A percentile compares a stretch with the other conserved stretches of the same genome.
These are phyloP conservation scores for Rhynchospora pubera DNA, from an alignment of 176 grass and related monocot genomes.

Conservation along the genomic window DNA sequence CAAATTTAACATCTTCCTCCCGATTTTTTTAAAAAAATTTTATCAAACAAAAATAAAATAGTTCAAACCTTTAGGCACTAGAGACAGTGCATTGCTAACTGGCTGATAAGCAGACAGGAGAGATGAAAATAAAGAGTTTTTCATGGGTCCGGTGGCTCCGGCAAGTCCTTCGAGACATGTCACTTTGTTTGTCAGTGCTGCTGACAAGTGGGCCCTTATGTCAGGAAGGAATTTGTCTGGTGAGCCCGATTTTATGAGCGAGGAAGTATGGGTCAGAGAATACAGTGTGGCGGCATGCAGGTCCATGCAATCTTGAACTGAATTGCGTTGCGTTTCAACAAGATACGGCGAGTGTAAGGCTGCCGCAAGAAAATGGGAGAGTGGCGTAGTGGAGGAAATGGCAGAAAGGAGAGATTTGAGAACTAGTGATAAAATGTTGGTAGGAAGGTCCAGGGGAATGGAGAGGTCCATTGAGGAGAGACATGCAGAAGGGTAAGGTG, in stretches of 20 bases:
- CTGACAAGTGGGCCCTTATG: constrained; percentile 45
- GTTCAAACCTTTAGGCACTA: constrained; percentile 32
- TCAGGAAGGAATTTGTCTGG: constrained; percentile 24
- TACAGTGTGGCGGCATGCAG: constrained; percentile 35
- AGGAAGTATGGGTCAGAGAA: constrained; percentile 33
- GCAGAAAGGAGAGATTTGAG: constrained; percentile 41
- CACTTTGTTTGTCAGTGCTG: constrained; percentile 60
- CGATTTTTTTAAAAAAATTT: neutral
- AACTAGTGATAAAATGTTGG: constrained; percentile 30
- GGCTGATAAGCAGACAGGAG: constrained; percentile 48
- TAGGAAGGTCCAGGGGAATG: constrained; percentile 23
- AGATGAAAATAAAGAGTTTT: constrained; percentile 30
- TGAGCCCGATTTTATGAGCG: constrained; percentile 12
- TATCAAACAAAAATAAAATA: neutral
- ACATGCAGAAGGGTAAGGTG: constrained; percentile 44
- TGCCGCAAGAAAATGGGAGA: constrained; percentile 33
- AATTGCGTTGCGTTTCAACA: constrained; percentile 30
- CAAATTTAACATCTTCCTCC: neutral
- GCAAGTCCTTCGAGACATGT: constrained; percentile 57
- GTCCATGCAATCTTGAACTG: constrained; percentile 56
- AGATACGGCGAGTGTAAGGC: neutral
- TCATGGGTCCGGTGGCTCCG: constrained; percentile 12
- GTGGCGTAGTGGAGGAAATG: constrained; percentile 24
- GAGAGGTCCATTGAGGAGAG: constrained; percentile 28
- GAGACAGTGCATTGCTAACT: constrained; percentile 65